phyloP scores from a whole-genome alignment of 2,329 filamentous ascomycete genomes.

The Orbilia brochopaga region DNA sequence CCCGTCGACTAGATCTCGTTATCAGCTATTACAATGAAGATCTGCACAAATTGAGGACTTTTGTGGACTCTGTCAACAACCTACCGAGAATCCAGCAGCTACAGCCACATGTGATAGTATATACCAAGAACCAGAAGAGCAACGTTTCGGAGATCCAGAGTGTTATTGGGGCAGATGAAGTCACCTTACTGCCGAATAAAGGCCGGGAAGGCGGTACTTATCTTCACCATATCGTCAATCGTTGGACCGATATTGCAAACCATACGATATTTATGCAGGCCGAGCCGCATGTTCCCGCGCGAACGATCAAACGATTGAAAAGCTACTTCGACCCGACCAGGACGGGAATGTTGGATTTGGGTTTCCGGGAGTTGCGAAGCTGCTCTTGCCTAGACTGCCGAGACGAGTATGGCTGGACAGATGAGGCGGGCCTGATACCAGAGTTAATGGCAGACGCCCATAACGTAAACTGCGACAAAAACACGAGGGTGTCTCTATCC shows the following conservation, averaged over 20 bases:
- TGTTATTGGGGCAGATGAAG: slow-evolving; percentile 35
- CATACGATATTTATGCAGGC: slow-evolving; percentile 63
- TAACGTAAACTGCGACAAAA: slow-evolving; percentile 54
- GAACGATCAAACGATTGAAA: slow-evolving; percentile 58
- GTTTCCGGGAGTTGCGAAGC: slow-evolving; percentile 56
- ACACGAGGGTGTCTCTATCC: slow-evolving; percentile 58
- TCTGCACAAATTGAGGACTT: slow-evolving; percentile 30
- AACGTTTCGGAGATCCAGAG: slow-evolving; percentile 35
- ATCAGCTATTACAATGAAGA: slow-evolving; percentile 53
- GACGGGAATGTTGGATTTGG: slow-evolving; percentile 62
- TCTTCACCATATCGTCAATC: slow-evolving; percentile 60
- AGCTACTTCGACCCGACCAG: slow-evolving; percentile 58
- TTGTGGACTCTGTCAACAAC: slow-evolving; percentile 39
- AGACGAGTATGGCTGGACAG: slow-evolving; percentile 59
- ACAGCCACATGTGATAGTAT: slow-evolving; percentile 52
- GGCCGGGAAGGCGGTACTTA: slow-evolving; percentile 62
- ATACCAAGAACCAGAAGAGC: slow-evolving; percentile 51
- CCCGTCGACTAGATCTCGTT: slow-evolving; percentile 52
- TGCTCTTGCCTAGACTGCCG: slow-evolving; percentile 59
- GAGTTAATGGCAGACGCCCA: slow-evolving; percentile 56
- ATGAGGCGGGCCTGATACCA: slow-evolving; percentile 58
- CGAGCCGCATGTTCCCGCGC: slow-evolving; percentile 58
- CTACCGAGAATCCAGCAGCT: slow-evolving; percentile 36
- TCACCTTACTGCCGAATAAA: slow-evolving; percentile 57
- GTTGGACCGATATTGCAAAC: slow-evolving; percentile 60